Evolutionary conservation across 495 filamentous ascomycete species (phyloP), one percentile per base, ranked within the genome.

Genomic region (Talaromyces proteolyticus): DNA sequence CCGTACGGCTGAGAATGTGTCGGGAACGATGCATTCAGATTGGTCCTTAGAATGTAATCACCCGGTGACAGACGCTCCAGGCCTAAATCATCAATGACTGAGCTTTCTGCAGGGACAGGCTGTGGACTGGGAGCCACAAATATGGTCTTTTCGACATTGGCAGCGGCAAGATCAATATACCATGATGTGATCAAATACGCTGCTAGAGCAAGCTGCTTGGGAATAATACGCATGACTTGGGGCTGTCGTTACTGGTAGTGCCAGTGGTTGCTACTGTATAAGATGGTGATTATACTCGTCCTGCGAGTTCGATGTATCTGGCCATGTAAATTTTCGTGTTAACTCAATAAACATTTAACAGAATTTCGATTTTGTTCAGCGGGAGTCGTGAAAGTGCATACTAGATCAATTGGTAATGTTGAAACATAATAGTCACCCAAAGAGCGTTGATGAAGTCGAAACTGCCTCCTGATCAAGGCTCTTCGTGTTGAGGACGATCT

Each of bases 91-190:
- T 84, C 76, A 20, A 92, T 64, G 37, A 70, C 73, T 20, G 84
- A 79, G 53, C 77, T 74, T 21, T 71, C 64, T 8, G 73, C 62
- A 7, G 83, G 77, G 24, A 88, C 58, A 25, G 67, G 61, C 57
- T 76, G 54, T 8, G 68, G 53, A 14, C 66, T 54, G 18, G 93
- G 93, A 19, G 75, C 90, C 38, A 86, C 64, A 71, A 98, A 97
- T 58, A 98, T 89, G 57, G 77, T 76, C 65, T 98, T 98, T 65
- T 98, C 93, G 53, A 86, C 84, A 63, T 98, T 96, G 60, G 80
- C 88, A 34, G 53, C 51, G 19, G 58, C 57, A 21, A 59, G 57
- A 23, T 55, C 48, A 53, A 51, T 52, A 51, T 66, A 59, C 47
- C 65, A 41, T 39, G 71, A 50, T 21, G 68, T 44, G 40, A 60